Base-by-base conservation (phyloP, 441 rosid genomes). In the Erodium chrysanthum region DNA sequence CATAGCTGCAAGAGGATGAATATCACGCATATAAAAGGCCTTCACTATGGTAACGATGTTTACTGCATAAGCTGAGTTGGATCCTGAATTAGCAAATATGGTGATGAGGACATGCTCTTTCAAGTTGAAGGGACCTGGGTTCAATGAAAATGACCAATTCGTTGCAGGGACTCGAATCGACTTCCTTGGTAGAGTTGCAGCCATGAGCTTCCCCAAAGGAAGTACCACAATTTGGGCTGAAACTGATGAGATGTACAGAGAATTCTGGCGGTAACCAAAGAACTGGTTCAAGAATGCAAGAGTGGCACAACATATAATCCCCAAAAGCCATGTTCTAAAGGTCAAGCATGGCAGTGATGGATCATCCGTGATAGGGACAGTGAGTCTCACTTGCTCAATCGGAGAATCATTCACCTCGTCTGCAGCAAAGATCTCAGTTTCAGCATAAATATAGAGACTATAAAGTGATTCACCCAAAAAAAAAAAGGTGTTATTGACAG, bases 121-220 rank as follows among this genome's bases (percentile, higher is more conserved):
- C 2, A 83, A 22, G 77, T 78, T 83, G 70, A 81, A 85, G 17
- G 85, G 85, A 44, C 84, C 83, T 8, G 85, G 79, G 75, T 83
- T 83, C 66, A 83, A 61, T 7, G 83, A 79, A 59, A 79, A 81
- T 0, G 81, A 69, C 77, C 75, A 77, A 18, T 72, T 72, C 1
- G 77, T 79, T 59, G 74, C 60, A 0, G 76, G 84, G 66, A 81
- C 15, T 10, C 27, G 15, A 2, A 83, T 4, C 0, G 6, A 1
- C 33, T 63, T 81, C 3, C 12, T 66, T 0, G 84, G 85, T 2
- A 83, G 72, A 68, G 68, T 35, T 20, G 78, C 78, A 0, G 81
- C 89, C 89, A 85, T 85, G n/a, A 81, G 37, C 33, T 74, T 81
- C 56, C 83, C 85, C 0, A 77, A n/a, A 3, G 86, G 89, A n/a